phyloP scores from a whole-genome alignment of 1,139 yeast species.

The Candida neerlandica region DNA sequence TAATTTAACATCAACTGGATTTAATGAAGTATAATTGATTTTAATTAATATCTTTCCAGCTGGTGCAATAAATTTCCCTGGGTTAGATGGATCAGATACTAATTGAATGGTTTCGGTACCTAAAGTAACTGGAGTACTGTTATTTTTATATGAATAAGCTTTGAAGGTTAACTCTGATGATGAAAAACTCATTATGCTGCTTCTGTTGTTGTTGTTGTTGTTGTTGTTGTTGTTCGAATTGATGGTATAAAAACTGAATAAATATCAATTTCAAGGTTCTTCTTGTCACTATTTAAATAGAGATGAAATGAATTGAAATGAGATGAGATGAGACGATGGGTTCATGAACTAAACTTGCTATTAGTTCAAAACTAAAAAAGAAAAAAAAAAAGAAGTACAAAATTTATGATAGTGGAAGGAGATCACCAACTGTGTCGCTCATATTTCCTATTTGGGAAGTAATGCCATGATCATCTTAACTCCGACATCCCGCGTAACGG shows the following conservation, averaged over 20 bases:
- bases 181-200: constrained; percentile 19
- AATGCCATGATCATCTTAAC: neutral
- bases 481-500: too few relatives aligned
- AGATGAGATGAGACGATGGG: too few relatives aligned
- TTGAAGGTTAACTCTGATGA: constrained; percentile 19
- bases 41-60: constrained; percentile 56
- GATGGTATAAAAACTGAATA: neutral
- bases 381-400: too few relatives aligned
- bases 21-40: constrained; percentile 59
- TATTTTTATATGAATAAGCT: constrained; percentile 22
- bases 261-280: neutral
- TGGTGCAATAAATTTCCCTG: constrained; percentile 38
- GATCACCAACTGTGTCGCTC: neutral
- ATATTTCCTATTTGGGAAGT: neutral
- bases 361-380: neutral
- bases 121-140: constrained; percentile 16
- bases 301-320: neutral
- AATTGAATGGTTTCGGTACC: constrained; percentile 18
- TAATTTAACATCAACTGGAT: constrained; percentile 67
- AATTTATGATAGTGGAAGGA: too few relatives aligned
- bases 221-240: neutral
- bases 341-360: too few relatives aligned
- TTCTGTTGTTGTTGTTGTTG: neutral
- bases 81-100: constrained; percentile 23
- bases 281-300: neutral